Conservation (phyloP, 1,139 yeast species). For the Taphrina pruni region DNA sequence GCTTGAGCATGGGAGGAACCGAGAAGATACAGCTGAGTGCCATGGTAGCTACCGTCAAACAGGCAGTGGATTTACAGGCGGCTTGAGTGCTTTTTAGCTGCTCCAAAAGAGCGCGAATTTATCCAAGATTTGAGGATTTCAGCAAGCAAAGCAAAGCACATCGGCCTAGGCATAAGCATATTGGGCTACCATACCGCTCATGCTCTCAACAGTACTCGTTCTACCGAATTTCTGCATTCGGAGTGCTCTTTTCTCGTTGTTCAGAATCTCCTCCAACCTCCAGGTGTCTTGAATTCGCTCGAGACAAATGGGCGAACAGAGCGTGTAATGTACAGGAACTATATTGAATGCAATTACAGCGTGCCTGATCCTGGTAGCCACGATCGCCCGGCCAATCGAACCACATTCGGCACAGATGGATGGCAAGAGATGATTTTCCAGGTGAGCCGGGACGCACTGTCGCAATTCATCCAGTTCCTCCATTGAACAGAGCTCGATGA, state of each 20-base stretch:
- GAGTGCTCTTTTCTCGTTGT: slow-evolving; percentile 20
- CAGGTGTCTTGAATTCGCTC: slow-evolving; percentile 14
- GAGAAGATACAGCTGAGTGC: slow-evolving; percentile 91
- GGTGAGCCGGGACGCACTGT: slow-evolving; percentile 13
- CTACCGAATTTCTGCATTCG: slow-evolving; percentile 28
- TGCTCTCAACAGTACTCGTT: not conserved
- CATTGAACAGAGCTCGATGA: slow-evolving; percentile 15
- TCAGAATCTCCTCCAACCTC: slow-evolving; percentile 19
- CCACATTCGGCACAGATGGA: slow-evolving; percentile 25
- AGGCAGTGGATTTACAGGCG: slow-evolving; percentile 55
- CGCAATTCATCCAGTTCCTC: slow-evolving; percentile 23
- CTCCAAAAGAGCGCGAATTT: too few species aligned
- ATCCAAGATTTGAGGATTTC: not conserved
- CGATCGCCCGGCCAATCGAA: not conserved
- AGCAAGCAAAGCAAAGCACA: not conserved
- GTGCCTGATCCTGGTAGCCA: slow-evolving; percentile 16
- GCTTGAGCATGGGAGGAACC: slow-evolving; percentile 89
- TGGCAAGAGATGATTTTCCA: slow-evolving; percentile 8
- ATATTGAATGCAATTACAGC: slow-evolving; percentile 14
- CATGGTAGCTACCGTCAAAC: slow-evolving; percentile 82
- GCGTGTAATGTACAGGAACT: slow-evolving; percentile 18
- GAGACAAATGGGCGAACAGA: slow-evolving; percentile 23
- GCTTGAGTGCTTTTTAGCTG: not conserved
- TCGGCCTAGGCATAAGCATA: slow-evolving; percentile 12
- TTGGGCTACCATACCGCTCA: slow-evolving; percentile 15